Evolutionary conservation across 1,139 yeast genomes (phyloP), one percentile per base, ranked within the genome.

Genomic region (Hyphopichia khmerensis): DNA sequence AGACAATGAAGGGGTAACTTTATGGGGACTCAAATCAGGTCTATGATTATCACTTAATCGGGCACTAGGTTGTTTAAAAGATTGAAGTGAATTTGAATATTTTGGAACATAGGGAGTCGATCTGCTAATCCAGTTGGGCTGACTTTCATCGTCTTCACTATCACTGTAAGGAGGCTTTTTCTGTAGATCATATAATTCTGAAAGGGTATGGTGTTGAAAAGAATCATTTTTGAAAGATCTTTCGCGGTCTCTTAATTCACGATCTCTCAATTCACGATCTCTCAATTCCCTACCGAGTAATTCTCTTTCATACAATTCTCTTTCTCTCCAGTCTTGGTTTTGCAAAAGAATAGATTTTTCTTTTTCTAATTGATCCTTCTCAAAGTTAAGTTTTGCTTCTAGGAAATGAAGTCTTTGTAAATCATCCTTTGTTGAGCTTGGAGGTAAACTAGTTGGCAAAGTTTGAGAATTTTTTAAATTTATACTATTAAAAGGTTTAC

Each of bases 401-500:
- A 38, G 15, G 3, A 33, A n/a, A 10, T 38, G 32, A n/a, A 38
- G 17, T 18, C 36, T 23, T 19, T 35, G 27, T 16, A 16, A 37
- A 26, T 16, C 40, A 16, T 26, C 35, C 4, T 9, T 31, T 4
- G 34, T 16, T 6, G 21, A 17, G 8, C 15, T 14, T 13, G 19
- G 21, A 4, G 3, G 5, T 17, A 32, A 32, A 32, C 6, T 4
- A 11, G 5, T 32, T 15, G 32, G 17, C 5, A 15, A 6, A 29
- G 32, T 13, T 13, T 16, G 23, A 17, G 31, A 34, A 16, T 44
- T 39, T 19, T 44, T 52, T 13, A 50, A 41, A 14, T 48, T 44
- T 2, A 49, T 18, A 27, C 46, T 49, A 32, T 50, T 53, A 15
- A 55, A 44, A 23, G 52, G 50, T 34, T 64, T 66, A 9, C 80